These are phyloP conservation scores for Trichoderma semiorbis DNA, from an alignment of 2,329 filamentous ascomycete species.

Conservation along the genomic window DNA sequence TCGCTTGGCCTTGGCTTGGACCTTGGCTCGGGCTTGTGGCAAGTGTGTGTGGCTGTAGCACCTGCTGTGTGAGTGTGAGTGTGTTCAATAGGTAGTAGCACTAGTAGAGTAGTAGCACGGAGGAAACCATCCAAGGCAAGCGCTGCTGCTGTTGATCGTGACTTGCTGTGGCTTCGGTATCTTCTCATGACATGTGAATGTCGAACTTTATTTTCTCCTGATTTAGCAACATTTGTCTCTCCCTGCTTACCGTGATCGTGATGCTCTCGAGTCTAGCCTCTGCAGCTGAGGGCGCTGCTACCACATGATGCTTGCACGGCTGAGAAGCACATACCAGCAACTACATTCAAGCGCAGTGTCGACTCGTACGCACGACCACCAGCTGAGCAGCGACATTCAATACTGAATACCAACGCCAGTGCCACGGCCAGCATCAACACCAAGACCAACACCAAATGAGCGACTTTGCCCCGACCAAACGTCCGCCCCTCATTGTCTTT, in stretches of 20 bases:
- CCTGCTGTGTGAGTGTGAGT: not conserved
- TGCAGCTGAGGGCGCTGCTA: not conserved
- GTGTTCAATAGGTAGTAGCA: not conserved
- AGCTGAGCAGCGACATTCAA: not conserved
- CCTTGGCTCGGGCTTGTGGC: not conserved
- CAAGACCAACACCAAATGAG: not conserved
- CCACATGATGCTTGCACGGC: slow-evolving; percentile 3
- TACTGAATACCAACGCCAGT: not conserved
- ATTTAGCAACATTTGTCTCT: not conserved
- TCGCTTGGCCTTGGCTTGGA: not conserved
- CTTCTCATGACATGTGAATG: not conserved
- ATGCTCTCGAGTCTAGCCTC: not conserved
- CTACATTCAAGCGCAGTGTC: not conserved
- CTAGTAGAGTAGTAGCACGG: not conserved
- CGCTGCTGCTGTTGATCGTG: not conserved
- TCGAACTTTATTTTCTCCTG: not conserved
- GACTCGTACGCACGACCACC: not conserved
- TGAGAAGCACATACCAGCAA: not conserved
- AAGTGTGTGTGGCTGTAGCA: not conserved
- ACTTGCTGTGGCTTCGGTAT: not conserved
- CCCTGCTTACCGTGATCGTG: not conserved
- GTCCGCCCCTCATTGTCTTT: not conserved
- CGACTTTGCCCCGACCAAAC: not conserved
- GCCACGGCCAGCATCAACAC: not conserved
- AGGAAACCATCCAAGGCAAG: not conserved